A percentile compares a stretch with the other conserved stretches of the same genome.
Evolutionary conservation across 345 rosid genomes (phyloP).

Genomic region (Adansonia digitata): DNA sequence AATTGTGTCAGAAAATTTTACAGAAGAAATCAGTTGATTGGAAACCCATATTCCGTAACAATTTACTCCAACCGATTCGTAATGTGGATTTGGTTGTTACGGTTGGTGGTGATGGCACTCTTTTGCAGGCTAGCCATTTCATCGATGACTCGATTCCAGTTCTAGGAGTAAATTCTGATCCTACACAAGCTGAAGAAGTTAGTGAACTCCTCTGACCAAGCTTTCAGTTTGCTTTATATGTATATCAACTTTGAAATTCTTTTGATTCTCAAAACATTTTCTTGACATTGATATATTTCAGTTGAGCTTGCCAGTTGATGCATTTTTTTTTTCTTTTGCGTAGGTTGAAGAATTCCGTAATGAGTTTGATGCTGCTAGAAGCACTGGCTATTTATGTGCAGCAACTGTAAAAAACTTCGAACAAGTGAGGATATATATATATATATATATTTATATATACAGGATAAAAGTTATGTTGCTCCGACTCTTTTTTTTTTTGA

Average conservation of each 20-base stretch:
- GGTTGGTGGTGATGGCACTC: constrained; percentile 93
- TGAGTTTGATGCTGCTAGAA: constrained; percentile 83
- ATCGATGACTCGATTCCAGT: constrained; percentile 70
- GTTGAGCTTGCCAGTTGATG: not conserved
- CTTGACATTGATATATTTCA: not conserved
- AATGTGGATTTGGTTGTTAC: constrained; percentile 84
- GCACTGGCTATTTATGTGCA: constrained; percentile 84
- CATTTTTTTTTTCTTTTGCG: constrained; percentile 3
- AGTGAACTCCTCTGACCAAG: not conserved
- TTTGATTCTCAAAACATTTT: not conserved
- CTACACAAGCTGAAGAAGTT: constrained; percentile 77
- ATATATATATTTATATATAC: no score
- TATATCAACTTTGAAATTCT: not conserved
- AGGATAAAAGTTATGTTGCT: no score
- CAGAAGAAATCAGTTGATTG: constrained; percentile 61
- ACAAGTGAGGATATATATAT: constrained; percentile 38
- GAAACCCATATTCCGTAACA: constrained; percentile 52
- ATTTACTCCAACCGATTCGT: constrained; percentile 42
- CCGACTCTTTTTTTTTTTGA: no score
- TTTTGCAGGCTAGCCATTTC: constrained; percentile 88
- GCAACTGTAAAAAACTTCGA: constrained; percentile 77
- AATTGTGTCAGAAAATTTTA: constrained; percentile 61
- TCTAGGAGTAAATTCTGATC: constrained; percentile 90
- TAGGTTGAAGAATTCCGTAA: constrained; percentile 62
- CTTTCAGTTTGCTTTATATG: not conserved